Base-by-base conservation (phyloP, 495 filamentous ascomycete genomes). In the Paragyromitra xinjiangensis region DNA sequence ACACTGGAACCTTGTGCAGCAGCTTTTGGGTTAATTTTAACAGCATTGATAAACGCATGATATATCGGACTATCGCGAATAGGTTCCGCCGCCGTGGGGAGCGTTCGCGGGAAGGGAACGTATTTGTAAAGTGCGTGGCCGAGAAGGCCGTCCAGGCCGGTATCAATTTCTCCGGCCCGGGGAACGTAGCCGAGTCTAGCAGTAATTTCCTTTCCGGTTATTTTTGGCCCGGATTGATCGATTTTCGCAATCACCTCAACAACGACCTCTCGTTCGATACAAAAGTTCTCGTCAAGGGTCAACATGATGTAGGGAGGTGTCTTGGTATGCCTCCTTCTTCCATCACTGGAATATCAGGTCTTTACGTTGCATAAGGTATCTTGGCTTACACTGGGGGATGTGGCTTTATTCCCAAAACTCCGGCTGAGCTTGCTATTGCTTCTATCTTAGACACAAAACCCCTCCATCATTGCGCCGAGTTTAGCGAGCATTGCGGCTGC, bases 311-410 rank as follows among this genome's bases (percentile, higher is more conserved):
- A 55, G 29, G 40, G 12, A 3, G 48, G 48, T 26, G 7, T 3
- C 26, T 29, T 29, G 26, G 14, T 39, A 22, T 24, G 9, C 29
- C 37, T 24, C 5, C 64, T 66, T 66, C 64, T n/a, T 55, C 16
- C 22, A 34, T 16, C 37, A 37, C n/a, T 45, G 24, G 14, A 66
- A 51, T 19, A 51, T 50, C 16, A 51, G 34, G 44, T 51, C 44
- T n/a, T n/a, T 51, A 51, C 7, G 24, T 12, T 66, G 64, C 26
- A 22, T 16, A 34, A 66, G 64, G 50, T 24, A 66, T 37, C 64
- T 51, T 16, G 24, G 26, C n/a, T 66, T 66, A 44, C 3, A 12
- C 14, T 45, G 9, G 44, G 44, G 14, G 14, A 39, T 37, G 50
- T 68, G 1, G 9, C 8, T 26, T 68, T 68, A 3, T 55, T 3